Percentiles rank a stretch among this genome's conserved stretches.
These are phyloP conservation scores for Magnusiomyces clavatus DNA, from an alignment of 1,139 yeast species.

Conservation along the genomic window DNA sequence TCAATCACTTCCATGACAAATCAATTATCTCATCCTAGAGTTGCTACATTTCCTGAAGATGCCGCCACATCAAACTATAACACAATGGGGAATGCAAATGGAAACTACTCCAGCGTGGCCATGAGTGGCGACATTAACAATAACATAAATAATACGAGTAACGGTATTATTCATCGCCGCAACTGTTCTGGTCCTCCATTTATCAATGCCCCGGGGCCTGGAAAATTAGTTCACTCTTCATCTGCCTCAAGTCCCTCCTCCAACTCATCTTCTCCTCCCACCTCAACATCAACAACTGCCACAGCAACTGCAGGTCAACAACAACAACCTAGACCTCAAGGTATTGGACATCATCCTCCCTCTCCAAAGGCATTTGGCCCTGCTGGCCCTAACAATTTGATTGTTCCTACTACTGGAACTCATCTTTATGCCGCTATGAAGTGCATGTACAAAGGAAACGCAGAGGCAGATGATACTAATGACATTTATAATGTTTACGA, in stretches of 20 bases:
- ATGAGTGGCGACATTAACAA: neutral
- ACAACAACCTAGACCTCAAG: too few species aligned
- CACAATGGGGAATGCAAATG: too few species aligned
- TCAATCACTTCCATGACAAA: too few species aligned
- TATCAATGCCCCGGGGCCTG: neutral
- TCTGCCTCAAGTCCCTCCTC: neutral
- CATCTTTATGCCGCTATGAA: too few species aligned
- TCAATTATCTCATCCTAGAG: too few species aligned
- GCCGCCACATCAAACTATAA: too few species aligned
- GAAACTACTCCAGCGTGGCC: too few species aligned
- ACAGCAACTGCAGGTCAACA: neutral
- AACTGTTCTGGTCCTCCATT: neutral
- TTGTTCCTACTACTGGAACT: neutral
- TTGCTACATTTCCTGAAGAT: too few species aligned
- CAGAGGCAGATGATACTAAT: too few species aligned
- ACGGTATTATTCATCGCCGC: neutral
- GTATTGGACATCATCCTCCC: too few species aligned
- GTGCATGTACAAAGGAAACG: too few species aligned
- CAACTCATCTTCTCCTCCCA: neutral
- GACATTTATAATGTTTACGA: too few species aligned
- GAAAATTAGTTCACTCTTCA: neutral
- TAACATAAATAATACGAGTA: neutral
- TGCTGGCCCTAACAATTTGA: neutral
- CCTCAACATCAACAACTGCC: neutral
- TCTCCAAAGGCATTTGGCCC: neutral